A percentile compares a stretch with the other conserved stretches of the same genome.
Conservation (phyloP, 2,329 filamentous ascomycete species). For the Sporothrix pseudoabietina region DNA sequence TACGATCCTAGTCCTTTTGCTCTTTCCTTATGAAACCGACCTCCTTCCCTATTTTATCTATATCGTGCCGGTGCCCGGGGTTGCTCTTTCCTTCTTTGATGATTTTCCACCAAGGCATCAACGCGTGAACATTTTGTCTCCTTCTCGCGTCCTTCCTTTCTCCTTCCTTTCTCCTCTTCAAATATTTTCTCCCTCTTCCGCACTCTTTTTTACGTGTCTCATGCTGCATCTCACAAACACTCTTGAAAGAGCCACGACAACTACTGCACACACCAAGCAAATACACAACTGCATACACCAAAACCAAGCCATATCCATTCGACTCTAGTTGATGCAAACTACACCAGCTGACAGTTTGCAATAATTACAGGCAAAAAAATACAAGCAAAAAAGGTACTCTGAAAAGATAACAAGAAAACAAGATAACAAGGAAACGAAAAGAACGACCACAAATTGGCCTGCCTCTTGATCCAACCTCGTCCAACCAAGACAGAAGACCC, state of each 20-base stretch:
- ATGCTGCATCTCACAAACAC: background rate
- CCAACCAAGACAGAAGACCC: background rate
- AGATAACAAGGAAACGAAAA: background rate
- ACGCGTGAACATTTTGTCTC: background rate
- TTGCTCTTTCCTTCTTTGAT: slow-evolving; percentile 14
- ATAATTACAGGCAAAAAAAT: background rate
- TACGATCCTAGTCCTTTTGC: background rate
- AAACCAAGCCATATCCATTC: background rate
- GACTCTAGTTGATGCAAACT: background rate
- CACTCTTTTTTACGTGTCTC: background rate
- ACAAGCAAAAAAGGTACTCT: too few species aligned
- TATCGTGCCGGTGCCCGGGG: background rate
- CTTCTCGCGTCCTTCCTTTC: background rate
- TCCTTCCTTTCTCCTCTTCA: background rate
- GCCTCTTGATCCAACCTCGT: background rate
- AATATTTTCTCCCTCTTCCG: background rate
- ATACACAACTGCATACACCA: background rate
- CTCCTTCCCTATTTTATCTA: background rate
- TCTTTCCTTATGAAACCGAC: background rate
- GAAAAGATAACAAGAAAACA: background rate
- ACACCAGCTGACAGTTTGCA: background rate
- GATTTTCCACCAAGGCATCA: background rate
- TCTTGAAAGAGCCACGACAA: background rate
- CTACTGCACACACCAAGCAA: background rate
- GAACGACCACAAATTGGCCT: background rate